Evolutionary conservation across 2,329 filamentous ascomycete species (phyloP).

Genomic region (Onygenales sp.): DNA sequence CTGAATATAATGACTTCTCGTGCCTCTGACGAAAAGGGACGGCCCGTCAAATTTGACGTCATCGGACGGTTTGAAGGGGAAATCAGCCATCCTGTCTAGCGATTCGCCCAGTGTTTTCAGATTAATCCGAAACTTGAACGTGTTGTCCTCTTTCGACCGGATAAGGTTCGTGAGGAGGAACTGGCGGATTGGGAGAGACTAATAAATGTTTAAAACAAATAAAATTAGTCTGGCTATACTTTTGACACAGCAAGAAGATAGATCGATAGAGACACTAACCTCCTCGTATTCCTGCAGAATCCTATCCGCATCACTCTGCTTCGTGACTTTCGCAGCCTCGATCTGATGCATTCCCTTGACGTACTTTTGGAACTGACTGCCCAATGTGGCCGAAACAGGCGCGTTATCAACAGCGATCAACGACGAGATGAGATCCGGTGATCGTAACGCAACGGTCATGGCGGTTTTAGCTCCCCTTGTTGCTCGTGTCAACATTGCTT

Average conservation of each 20-base stretch:
- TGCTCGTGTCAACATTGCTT: not conserved
- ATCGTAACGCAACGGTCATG: conserved; percentile 67
- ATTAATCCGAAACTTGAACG: conserved; percentile 69
- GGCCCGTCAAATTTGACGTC: conserved; percentile 59
- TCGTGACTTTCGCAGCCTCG: conserved; percentile 57
- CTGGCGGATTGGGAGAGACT: conserved; percentile 69
- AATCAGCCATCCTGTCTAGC: conserved; percentile 72
- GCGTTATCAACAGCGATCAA: conserved; percentile 81
- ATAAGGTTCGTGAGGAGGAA: conserved; percentile 84
- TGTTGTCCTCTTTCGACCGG: conserved; percentile 42
- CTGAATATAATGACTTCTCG: conserved; percentile 20
- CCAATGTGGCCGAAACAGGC: conserved; percentile 65
- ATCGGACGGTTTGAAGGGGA: conserved; percentile 74
- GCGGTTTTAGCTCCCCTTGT: conserved; percentile 73
- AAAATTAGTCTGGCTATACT: conserved; percentile 9
- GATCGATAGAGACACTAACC: conserved; percentile 29
- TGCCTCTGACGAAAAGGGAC: conserved; percentile 56
- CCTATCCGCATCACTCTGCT: conserved; percentile 67
- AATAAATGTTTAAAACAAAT: conserved; percentile 7
- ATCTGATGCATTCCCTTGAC: conserved; percentile 66
- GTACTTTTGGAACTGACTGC: conserved; percentile 55
- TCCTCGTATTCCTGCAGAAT: conserved; percentile 68
- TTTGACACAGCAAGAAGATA: not conserved
- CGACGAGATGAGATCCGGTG: conserved; percentile 54
- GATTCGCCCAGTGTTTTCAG: conserved; percentile 58